Evolutionary conservation across 805 yeast species (phyloP), one percentile per base, ranked within the genome.

Genomic region (Candida xiaguanensis): DNA sequence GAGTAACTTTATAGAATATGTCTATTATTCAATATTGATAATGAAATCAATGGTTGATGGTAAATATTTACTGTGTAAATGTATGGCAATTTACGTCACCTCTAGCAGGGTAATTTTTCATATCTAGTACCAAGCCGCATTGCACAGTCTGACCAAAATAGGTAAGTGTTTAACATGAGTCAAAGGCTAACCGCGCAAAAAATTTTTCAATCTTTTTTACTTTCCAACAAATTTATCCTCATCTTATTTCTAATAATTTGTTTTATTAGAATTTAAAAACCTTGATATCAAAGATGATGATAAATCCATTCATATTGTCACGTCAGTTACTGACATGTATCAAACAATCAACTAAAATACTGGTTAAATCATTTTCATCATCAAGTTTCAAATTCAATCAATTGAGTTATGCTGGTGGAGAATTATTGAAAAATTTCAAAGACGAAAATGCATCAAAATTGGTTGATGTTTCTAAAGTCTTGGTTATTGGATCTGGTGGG

Each of bases 401-500:
- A 32, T 61, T 66, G 11, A 47, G 69, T 3, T 81, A 82, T 54
- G 82, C 79, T 22, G 88, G 87, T 36, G 82, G 80, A 22, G 77
- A 78, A 18, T 70, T 81, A 40, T 62, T 82, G 42, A 70, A 75
- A 29, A 67, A 72, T 5, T 78, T 79, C 59, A 67, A 66, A 17
- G 82, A 76, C 49, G 82, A 80, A 45, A 71, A 80, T 47, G 77
- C 79, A 32, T 78, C 77, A 40, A 67, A 77, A 44, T 68, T 88
- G 38, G 96, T 87, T 31, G 95, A 88, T 45, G 96, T 88, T 22
- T 70, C 80, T 46, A 85, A 85, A 55, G 98, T 93, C 6, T 75
- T 91, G 41, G 86, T 91, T 39, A 85, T 91, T 58, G 99, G 99
- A 8, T 91, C 98, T 6, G 99, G 99, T 56, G 99, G 98, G 38